Conservation (phyloP, 2,329 filamentous ascomycete species). For the Hirsutella minnesotensis region DNA sequence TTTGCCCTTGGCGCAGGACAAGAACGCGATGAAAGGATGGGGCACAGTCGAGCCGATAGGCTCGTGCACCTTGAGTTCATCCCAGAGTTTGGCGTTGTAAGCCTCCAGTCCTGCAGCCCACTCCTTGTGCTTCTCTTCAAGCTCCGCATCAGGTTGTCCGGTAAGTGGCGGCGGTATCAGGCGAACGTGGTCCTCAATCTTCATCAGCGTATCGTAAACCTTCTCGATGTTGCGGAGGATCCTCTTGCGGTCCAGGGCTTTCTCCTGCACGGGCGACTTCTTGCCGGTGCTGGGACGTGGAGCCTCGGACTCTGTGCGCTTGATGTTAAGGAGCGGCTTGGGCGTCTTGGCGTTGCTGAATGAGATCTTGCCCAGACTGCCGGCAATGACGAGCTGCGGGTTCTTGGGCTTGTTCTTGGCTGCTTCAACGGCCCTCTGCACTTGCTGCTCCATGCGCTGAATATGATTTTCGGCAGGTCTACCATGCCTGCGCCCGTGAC, state of each 20-base stretch:
- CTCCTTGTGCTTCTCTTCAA: slow-evolving; percentile 63
- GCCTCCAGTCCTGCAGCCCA: slow-evolving; percentile 50
- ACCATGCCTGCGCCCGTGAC: slow-evolving; percentile 60
- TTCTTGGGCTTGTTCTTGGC: slow-evolving; percentile 97
- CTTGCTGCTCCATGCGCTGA: slow-evolving; percentile 98
- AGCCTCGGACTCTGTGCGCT: slow-evolving; percentile 61
- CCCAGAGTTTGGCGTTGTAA: slow-evolving; percentile 77
- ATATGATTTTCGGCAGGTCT: slow-evolving; percentile 91
- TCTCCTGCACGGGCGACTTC: slow-evolving; percentile 19
- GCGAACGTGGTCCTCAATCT: slow-evolving; percentile 85
- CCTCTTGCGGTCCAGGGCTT: slow-evolving; percentile 66
- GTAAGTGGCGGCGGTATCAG: slow-evolving; percentile 54
- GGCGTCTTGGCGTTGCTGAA: slow-evolving; percentile 99
- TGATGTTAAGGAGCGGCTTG: slow-evolving; percentile 89
- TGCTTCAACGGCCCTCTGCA: slow-evolving; percentile 91
- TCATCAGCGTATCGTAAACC: slow-evolving; percentile 81
- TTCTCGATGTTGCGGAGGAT: slow-evolving; percentile 78
- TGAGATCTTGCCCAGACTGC: slow-evolving; percentile 92
- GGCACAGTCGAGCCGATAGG: slow-evolving; percentile 66
- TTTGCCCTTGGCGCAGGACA: slow-evolving; percentile 92
- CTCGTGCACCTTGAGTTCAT: slow-evolving; percentile 81
- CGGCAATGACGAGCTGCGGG: slow-evolving; percentile 91
- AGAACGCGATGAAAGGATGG: slow-evolving; percentile 92
- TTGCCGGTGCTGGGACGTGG: slow-evolving; percentile 40
- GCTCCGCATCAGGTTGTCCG: slow-evolving; percentile 47